Percentiles rank a stretch among this genome's conserved stretches.
Evolutionary conservation across 2,329 filamentous ascomycete genomes (phyloP).

Genomic region (Fusarium xyrophilum): DNA sequence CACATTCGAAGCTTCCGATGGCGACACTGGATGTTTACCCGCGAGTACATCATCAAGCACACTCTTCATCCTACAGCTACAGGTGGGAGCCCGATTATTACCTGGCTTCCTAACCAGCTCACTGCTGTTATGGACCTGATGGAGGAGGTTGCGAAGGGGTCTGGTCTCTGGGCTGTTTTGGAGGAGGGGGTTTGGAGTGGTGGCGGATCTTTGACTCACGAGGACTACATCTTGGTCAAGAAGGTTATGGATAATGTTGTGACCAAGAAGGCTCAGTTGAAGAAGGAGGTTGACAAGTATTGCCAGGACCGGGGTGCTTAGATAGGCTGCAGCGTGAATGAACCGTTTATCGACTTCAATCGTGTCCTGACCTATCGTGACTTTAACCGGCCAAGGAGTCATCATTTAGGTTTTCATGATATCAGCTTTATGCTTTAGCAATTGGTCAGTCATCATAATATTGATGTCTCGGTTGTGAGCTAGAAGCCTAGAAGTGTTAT

Average conservation of each 20-base stretch:
- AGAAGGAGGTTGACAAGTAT: slow-evolving; percentile 78
- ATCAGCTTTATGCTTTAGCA: too few species aligned
- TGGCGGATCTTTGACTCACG: slow-evolving; percentile 21
- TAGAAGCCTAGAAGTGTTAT: too few species aligned
- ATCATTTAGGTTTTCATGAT: too few species aligned
- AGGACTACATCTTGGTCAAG: slow-evolving; percentile 28
- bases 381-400: too few species aligned
- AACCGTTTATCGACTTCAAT: neutral
- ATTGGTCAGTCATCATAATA: too few species aligned
- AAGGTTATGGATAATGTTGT: slow-evolving; percentile 71
- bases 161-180: slow-evolving; percentile 30
- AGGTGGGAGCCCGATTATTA: slow-evolving; percentile 81
- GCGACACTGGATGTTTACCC: slow-evolving; percentile 85
- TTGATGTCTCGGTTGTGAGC: too few species aligned
- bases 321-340: too few species aligned
- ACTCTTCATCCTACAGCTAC: slow-evolving; percentile 79
- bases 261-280: slow-evolving; percentile 69
- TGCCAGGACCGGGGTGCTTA: slow-evolving; percentile 66
- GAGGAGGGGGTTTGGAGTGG: slow-evolving; percentile 31
- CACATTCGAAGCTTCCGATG: slow-evolving; percentile 83
- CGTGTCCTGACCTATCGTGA: too few species aligned
- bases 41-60: slow-evolving; percentile 83
- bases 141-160: slow-evolving; percentile 60
- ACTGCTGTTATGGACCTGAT: slow-evolving; percentile 76
- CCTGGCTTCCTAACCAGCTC: slow-evolving; percentile 84